phyloP scores from a whole-genome alignment of 2,329 filamentous ascomycete species.

The Coniochaeta hoffmannii region DNA sequence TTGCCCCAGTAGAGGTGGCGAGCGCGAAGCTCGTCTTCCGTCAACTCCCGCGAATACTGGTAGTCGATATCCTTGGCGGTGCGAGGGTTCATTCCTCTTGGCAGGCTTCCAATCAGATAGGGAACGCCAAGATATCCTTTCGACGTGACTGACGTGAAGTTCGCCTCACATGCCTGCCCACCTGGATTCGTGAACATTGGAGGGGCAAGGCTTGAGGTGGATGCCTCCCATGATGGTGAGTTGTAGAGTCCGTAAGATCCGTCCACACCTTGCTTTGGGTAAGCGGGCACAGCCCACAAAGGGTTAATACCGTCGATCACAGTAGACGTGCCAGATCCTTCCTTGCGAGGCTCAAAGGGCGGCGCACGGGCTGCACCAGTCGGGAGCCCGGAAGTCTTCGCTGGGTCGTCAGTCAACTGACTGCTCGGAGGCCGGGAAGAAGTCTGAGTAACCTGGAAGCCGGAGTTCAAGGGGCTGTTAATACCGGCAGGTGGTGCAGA shows the following conservation, averaged over 20 bases:
- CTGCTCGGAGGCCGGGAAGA: background rate
- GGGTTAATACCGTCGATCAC: slow-evolving; percentile 3
- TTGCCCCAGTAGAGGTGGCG: slow-evolving; percentile 55
- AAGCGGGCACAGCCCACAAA: slow-evolving; percentile 5
- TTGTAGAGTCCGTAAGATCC: background rate
- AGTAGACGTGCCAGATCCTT: slow-evolving; percentile 8
- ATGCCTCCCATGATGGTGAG: background rate
- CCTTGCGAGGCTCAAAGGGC: slow-evolving; percentile 35
- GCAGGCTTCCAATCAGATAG: slow-evolving; percentile 48
- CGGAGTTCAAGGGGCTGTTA: slow-evolving; percentile 1
- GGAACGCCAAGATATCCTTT: slow-evolving; percentile 24
- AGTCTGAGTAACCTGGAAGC: background rate
- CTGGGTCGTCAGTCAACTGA: background rate
- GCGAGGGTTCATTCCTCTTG: slow-evolving; percentile 33
- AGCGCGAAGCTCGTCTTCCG: slow-evolving; percentile 49
- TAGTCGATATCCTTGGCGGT: slow-evolving; percentile 39
- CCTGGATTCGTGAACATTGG: background rate
- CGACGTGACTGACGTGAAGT: slow-evolving; percentile 1
- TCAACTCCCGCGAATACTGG: slow-evolving; percentile 48
- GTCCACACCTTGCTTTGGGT: background rate
- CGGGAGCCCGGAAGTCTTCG: slow-evolving; percentile 22
- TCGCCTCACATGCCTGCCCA: background rate
- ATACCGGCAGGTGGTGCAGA: background rate
- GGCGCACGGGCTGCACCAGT: slow-evolving; percentile 40
- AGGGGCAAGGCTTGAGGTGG: background rate